Conservation (phyloP, 768 basidiomycete genomes). For the Suillus hirtellus region DNA sequence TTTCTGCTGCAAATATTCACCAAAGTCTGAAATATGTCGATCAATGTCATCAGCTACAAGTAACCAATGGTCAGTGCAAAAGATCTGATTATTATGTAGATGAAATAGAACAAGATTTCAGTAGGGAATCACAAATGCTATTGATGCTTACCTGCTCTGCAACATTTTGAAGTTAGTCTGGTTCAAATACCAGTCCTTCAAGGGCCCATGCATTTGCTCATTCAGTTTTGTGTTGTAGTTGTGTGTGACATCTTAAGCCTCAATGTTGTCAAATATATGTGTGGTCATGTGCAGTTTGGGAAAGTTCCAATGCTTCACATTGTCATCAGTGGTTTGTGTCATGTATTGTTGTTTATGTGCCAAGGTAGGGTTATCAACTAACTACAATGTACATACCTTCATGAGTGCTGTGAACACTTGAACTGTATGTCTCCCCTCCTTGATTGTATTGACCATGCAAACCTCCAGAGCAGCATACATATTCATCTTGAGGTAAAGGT, state of each 20-base stretch:
- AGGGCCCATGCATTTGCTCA: slow-evolving; percentile 30
- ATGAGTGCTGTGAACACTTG: slow-evolving; percentile 21
- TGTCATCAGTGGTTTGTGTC: background rate
- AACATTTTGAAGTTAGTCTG: slow-evolving; percentile 37
- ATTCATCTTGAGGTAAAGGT: slow-evolving; percentile 30
- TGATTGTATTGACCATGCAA: slow-evolving; percentile 32
- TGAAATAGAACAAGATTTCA: background rate
- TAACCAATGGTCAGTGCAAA: too few species aligned
- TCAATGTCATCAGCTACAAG: too few species aligned
- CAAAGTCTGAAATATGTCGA: too few species aligned
- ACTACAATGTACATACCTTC: slow-evolving; percentile 18
- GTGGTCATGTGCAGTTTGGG: slow-evolving; percentile 30
- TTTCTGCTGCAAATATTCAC: too few species aligned
- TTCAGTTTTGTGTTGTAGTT: slow-evolving; percentile 36
- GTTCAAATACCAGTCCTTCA: slow-evolving; percentile 27
- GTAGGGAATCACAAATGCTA: background rate
- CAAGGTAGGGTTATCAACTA: background rate
- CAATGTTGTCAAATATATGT: too few species aligned
- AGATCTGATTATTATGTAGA: background rate
- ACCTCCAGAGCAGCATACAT: slow-evolving; percentile 32
- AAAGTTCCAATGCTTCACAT: slow-evolving; percentile 31
- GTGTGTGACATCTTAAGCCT: slow-evolving; percentile 28
- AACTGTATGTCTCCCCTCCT: slow-evolving; percentile 22
- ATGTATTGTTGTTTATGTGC: slow-evolving; percentile 5
- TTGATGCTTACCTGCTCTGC: slow-evolving; percentile 29